Percentiles rank a stretch among this genome's conserved stretches.
Conservation (phyloP, 495 filamentous ascomycete species). For the Endocarpon pusillum region DNA sequence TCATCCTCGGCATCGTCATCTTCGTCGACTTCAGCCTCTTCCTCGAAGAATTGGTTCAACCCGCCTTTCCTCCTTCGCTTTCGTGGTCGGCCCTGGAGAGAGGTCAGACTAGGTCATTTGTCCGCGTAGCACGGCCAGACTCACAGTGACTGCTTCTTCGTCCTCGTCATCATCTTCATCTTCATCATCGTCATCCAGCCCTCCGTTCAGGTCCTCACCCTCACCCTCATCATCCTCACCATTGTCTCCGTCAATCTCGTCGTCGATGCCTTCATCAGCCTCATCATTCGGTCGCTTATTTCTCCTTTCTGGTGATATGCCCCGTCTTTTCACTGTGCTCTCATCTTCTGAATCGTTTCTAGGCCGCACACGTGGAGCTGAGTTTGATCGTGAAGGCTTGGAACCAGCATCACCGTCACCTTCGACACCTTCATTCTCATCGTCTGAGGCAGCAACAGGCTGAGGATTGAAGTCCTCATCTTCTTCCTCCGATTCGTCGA, state of each 20-base stretch:
- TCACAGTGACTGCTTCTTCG: conserved; percentile 41
- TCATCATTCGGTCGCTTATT: conserved; percentile 25
- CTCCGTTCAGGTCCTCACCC: conserved; percentile 32
- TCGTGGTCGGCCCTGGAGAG: conserved; percentile 45
- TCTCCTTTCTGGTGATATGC: conserved; percentile 1
- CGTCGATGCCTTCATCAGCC: conserved; percentile 30
- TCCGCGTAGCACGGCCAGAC: conserved; percentile 9
- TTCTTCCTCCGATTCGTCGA: conserved; percentile 28
- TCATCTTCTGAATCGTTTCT: conserved; percentile 10
- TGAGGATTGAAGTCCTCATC: conserved; percentile 71
- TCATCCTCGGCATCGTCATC: conserved; percentile 88
- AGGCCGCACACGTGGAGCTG: conserved; percentile 1
- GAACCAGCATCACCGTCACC: conserved; percentile 11
- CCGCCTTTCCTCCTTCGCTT: conserved; percentile 57
- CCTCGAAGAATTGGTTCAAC: conserved; percentile 76
- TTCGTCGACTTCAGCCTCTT: conserved; percentile 90
- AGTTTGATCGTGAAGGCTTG: background rate
- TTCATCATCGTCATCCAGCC: conserved; percentile 24
- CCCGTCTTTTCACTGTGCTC: background rate
- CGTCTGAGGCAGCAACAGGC: conserved; percentile 49
- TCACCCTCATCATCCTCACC: conserved; percentile 31
- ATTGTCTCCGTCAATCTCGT: conserved; percentile 28
- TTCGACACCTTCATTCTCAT: conserved; percentile 36
- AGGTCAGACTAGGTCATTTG: conserved; percentile 5
- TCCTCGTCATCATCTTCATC: conserved; percentile 39